These are phyloP conservation scores for Calocybe indica DNA, from an alignment of 768 basidiomycete genomes.

Conservation along the genomic window DNA sequence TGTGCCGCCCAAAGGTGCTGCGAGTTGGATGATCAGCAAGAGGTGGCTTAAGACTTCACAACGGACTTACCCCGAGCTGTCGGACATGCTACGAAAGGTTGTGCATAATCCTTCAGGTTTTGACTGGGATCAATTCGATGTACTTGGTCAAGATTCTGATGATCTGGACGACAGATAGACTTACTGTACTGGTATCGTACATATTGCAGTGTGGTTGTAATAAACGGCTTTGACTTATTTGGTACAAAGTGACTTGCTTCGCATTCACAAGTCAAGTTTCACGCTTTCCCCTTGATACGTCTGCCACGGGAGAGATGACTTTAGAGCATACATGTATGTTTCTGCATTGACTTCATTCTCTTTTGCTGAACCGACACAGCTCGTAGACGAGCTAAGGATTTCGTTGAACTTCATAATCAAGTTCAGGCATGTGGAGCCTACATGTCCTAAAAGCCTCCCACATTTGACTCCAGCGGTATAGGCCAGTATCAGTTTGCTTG, in stretches of 20 bases:
- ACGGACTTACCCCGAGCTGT: constrained; percentile 41
- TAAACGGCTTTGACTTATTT: background rate
- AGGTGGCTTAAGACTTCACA: constrained; percentile 47
- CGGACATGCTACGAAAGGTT: constrained; percentile 32
- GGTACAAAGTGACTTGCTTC: background rate
- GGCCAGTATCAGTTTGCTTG: constrained; percentile 82
- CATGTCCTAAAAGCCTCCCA: background rate
- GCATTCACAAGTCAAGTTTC: background rate
- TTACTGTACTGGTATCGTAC: background rate
- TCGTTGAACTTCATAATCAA: constrained; percentile 86
- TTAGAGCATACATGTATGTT: constrained; percentile 27
- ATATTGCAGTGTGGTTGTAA: background rate
- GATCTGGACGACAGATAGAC: background rate
- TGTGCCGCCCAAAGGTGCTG: constrained; percentile 59
- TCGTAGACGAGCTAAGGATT: constrained; percentile 49
- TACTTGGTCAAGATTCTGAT: constrained; percentile 36
- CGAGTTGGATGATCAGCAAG: constrained; percentile 74
- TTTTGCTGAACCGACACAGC: constrained; percentile 14
- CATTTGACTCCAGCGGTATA: constrained; percentile 21
- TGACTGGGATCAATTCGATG: constrained; percentile 42
- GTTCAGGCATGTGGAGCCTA: constrained; percentile 53
- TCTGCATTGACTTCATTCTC: background rate
- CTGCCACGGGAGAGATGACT: background rate
- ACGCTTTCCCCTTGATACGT: constrained; percentile 1
- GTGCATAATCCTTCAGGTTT: constrained; percentile 42